A percentile compares a stretch with the other conserved stretches of the same genome.
Evolutionary conservation across 208 protist genomes (phyloP).

Genomic region (Wallacemonas rigidus): DNA sequence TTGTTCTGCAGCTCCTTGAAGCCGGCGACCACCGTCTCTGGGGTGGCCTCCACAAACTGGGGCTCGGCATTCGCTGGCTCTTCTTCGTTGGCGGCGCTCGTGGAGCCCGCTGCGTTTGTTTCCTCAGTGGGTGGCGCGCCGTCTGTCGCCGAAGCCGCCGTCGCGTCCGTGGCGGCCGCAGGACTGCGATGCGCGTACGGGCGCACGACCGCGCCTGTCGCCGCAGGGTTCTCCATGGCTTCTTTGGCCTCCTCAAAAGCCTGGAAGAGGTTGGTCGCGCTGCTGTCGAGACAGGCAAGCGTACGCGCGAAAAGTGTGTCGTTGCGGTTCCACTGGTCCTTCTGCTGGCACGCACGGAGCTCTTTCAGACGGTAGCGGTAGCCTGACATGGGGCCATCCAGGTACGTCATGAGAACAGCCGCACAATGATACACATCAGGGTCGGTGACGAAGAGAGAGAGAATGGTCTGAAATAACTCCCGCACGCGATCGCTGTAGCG

Average conservation of each 20-base stretch:
- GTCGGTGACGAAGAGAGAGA: conserved; percentile 80
- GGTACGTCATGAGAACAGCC: conserved; percentile 56
- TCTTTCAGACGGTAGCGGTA: conserved; percentile 80
- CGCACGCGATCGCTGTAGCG: conserved; percentile 78
- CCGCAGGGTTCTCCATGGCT: conserved; percentile 15
- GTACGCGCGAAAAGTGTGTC: conserved; percentile 54
- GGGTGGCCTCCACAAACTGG: conserved; percentile 21
- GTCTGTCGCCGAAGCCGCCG: neutral
- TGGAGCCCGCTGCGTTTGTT: neutral
- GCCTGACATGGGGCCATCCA: conserved; percentile 71
- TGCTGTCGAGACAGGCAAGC: conserved; percentile 58
- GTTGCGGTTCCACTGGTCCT: conserved; percentile 81
- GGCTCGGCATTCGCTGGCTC: neutral
- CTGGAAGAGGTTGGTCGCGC: conserved; percentile 40
- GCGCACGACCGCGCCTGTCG: neutral
- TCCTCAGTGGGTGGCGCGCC: neutral
- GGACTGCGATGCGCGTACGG: conserved; percentile 1
- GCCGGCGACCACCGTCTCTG: conserved; percentile 38
- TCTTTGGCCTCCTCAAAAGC: conserved; percentile 39
- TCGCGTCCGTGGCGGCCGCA: conserved; percentile 3
- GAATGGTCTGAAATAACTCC: conserved; percentile 63
- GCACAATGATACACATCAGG: conserved; percentile 81
- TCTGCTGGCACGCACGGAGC: conserved; percentile 80
- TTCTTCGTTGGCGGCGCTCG: neutral
- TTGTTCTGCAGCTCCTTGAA: conserved; percentile 63